Base-by-base conservation (phyloP, 2,329 filamentous ascomycete genomes). In the Drechslera avenae region DNA sequence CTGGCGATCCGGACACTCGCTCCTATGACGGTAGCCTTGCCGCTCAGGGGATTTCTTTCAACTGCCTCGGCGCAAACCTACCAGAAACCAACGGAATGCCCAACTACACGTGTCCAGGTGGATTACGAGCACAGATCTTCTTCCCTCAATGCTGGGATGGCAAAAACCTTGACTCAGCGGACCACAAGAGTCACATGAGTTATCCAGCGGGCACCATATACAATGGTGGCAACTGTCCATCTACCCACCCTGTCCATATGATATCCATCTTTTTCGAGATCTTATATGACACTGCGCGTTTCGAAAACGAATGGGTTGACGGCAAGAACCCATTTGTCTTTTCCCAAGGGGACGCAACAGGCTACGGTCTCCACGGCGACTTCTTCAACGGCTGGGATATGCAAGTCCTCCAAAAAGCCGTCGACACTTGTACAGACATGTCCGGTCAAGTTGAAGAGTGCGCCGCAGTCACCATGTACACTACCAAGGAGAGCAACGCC, bases 141-240 rank as follows among this genome's bases (percentile, higher is more conserved):
- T 88, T 90, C 75, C 87, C 87, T 5, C 86, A 85, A 5, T 90
- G 87, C 79, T 90, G 88, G 81, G 82, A 90, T 72, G 87, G 86
- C 23, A 72, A 75, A 36, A 69, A 80, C 34, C 78, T 81, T 39
- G 84, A 82, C 48, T 76, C 86, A 33, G 74, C 78, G 26, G 79
- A 86, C 74, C 85, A 84, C 76, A 77, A 80, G 66, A 88, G 49
- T 79, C 76, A 81, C 77, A 86, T 87, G 79, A 79, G 76, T 17
- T 90, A 83, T 66, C 87, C 87, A 1, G 61, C 61, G 13, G 67
- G 60, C 26, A 67, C 68, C 3, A 68, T 74, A 23, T 78, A 73
- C 60, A 66, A 83, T 59, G 75, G 77, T 53, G 81, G 81, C 48
- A 79, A 80, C 62, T 85, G 83, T 59, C 82, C 82, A 0, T 14